These are phyloP conservation scores for Globisporangium yorkense DNA, from an alignment of 352 stramenopile species.

Conservation along the genomic window DNA sequence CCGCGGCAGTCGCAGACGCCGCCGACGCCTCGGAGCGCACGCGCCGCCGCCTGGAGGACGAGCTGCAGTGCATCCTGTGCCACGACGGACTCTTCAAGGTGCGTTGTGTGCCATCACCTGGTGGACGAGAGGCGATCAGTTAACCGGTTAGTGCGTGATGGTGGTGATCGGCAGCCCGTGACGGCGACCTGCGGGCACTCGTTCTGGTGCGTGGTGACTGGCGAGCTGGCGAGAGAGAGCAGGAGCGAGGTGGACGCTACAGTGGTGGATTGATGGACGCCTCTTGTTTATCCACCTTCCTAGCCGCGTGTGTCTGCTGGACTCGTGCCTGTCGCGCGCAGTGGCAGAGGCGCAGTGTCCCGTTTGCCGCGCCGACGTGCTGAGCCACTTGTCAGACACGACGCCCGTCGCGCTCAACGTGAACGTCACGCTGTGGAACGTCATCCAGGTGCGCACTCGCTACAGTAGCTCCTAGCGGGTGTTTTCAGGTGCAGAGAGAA, in stretches of 20 bases:
- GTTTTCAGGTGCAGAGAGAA: not conserved
- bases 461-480: not conserved
- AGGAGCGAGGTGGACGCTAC: not conserved
- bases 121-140: not conserved
- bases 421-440: conserved; percentile 72
- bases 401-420: conserved; percentile 33
- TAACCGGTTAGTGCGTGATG: not conserved
- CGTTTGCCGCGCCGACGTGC: conserved; percentile 37
- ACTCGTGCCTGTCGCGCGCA: conserved; percentile 34
- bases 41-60: conserved; percentile 8
- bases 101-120: not conserved
- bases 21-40: not conserved
- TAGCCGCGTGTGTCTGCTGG: conserved; percentile 46
- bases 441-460: conserved; percentile 35
- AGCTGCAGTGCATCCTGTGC: conserved; percentile 55
- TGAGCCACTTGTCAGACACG: conserved; percentile 21
- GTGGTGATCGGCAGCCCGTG: conserved; percentile 20
- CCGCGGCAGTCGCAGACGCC: not conserved
- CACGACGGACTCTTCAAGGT: conserved; percentile 53
- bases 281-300: not conserved
- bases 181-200: conserved; percentile 42
- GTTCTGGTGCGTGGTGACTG: conserved; percentile 30
- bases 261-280: not conserved
- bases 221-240: not conserved
- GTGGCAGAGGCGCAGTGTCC: conserved; percentile 46